A percentile compares a stretch with the other conserved stretches of the same genome.
Evolutionary conservation across 805 yeast genomes (phyloP).

Genomic region (Phaffomyces thermotolerans): DNA sequence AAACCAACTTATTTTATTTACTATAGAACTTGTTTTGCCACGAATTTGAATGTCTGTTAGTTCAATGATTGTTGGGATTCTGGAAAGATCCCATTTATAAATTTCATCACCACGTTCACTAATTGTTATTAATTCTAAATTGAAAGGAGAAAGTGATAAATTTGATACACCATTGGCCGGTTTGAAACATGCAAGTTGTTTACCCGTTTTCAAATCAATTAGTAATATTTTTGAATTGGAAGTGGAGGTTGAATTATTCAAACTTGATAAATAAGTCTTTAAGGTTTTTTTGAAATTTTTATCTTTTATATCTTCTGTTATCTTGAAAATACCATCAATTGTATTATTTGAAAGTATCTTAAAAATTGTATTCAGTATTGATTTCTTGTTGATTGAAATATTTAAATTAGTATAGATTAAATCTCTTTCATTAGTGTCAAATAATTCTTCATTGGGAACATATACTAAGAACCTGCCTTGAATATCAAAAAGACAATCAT

Average conservation of each 20-base stretch:
- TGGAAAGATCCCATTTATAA: slow-evolving; percentile 56
- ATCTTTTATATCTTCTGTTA: slow-evolving; percentile 32
- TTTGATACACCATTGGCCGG: slow-evolving; percentile 59
- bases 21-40: slow-evolving; percentile 54
- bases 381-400: slow-evolving; percentile 16
- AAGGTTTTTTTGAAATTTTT: slow-evolving; percentile 6
- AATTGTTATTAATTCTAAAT: slow-evolving; percentile 46
- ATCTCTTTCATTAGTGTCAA: not conserved
- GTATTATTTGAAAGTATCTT: slow-evolving; percentile 45
- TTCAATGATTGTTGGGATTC: slow-evolving; percentile 41
- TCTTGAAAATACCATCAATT: slow-evolving; percentile 40
- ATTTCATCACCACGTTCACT: slow-evolving; percentile 54
- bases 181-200: slow-evolving; percentile 36
- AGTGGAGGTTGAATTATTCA: slow-evolving; percentile 12
- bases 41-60: slow-evolving; percentile 51
- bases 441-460: slow-evolving; percentile 24
- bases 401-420: slow-evolving; percentile 10
- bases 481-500: slow-evolving; percentile 38
- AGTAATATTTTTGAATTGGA: slow-evolving; percentile 27
- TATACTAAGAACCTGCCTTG: slow-evolving; percentile 32
- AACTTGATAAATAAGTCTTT: not conserved
- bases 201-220: slow-evolving; percentile 38
- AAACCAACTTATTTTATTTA: slow-evolving; percentile 48
- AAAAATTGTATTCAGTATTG: slow-evolving; percentile 27
- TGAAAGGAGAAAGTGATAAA: slow-evolving; percentile 55